These are phyloP conservation scores for Cladosporium sp. DNA, from an alignment of 2,329 filamentous ascomycete genomes.

Conservation along the genomic window DNA sequence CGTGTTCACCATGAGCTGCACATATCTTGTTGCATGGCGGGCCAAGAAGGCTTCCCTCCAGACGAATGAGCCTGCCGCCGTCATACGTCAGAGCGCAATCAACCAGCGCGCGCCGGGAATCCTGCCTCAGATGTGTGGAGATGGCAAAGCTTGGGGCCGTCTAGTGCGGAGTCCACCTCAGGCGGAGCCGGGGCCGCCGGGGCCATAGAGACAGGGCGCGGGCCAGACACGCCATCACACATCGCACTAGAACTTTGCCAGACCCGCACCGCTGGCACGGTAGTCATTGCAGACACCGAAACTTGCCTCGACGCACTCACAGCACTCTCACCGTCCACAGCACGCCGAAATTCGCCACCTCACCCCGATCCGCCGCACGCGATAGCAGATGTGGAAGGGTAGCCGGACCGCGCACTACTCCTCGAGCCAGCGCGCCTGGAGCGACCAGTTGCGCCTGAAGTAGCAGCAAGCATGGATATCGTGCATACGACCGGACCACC, in stretches of 20 bases:
- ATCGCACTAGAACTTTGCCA: neutral
- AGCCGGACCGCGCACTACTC: slow-evolving; percentile 6
- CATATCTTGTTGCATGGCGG: too few species aligned
- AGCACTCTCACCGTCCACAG: neutral
- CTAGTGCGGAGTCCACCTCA: slow-evolving; percentile 2
- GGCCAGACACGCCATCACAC: slow-evolving; percentile 6
- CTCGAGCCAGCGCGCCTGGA: slow-evolving; percentile 9
- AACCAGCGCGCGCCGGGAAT: too few species aligned
- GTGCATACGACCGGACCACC: slow-evolving; percentile 2
- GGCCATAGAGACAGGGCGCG: neutral
- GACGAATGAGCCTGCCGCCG: too few species aligned
- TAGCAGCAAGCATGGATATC: slow-evolving; percentile 10
- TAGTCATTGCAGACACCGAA: neutral
- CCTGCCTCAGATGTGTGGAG: slow-evolving; percentile 2
- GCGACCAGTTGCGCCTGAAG: slow-evolving; percentile 10
- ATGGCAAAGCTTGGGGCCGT: slow-evolving; percentile 1
- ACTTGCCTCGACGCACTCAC: too few species aligned
- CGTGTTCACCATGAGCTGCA: too few species aligned
- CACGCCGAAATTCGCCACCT: neutral
- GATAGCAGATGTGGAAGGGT: slow-evolving; percentile 11
- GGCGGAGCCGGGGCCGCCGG: neutral
- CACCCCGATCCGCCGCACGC: slow-evolving; percentile 5
- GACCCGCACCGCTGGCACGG: neutral
- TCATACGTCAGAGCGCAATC: too few species aligned
- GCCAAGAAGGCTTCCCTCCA: too few species aligned